phyloP scores from a whole-genome alignment of 2,329 filamentous ascomycete genomes.

The Fulvia fulva region DNA sequence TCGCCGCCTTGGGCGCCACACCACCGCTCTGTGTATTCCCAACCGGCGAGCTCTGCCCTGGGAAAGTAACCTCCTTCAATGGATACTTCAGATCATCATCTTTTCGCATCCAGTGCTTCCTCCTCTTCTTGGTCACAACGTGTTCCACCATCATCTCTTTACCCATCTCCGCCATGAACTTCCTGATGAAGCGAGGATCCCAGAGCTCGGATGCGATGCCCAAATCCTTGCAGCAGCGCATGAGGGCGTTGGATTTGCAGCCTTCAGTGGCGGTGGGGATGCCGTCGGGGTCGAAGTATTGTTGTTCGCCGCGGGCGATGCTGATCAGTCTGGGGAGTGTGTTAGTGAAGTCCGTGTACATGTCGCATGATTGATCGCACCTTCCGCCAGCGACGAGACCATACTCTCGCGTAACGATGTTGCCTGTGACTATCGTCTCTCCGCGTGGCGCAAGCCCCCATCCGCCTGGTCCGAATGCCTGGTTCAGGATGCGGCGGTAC shows the following conservation, averaged over 20 bases:
- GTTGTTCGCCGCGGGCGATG: conserved; percentile 89
- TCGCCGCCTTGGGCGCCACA: not conserved
- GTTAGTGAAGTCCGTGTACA: not conserved
- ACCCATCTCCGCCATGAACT: conserved; percentile 70
- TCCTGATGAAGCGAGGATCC: conserved; percentile 87
- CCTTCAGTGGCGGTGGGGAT: conserved; percentile 94
- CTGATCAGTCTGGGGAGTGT: conserved; percentile 67
- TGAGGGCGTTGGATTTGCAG: conserved; percentile 94
- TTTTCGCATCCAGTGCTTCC: conserved; percentile 81
- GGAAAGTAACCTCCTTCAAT: conserved; percentile 48
- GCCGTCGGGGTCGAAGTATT: conserved; percentile 84
- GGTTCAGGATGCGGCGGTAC: conserved; percentile 85
- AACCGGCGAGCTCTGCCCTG: not conserved
- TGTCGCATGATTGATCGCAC: conserved; percentile 47
- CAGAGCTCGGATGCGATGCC: conserved; percentile 93
- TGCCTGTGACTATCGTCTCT: conserved; percentile 78
- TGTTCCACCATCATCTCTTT: conserved; percentile 91
- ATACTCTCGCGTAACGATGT: conserved; percentile 83
- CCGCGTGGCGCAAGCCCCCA: conserved; percentile 91
- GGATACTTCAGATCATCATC: conserved; percentile 68
- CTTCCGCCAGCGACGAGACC: conserved; percentile 82
- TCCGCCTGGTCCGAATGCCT: conserved; percentile 87
- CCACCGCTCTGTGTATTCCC: not conserved
- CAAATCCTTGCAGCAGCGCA: conserved; percentile 97
- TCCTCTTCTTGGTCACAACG: conserved; percentile 77